Conservation (phyloP, 1,284 basidiomycete genomes). For the Trichosporon ovoides region DNA sequence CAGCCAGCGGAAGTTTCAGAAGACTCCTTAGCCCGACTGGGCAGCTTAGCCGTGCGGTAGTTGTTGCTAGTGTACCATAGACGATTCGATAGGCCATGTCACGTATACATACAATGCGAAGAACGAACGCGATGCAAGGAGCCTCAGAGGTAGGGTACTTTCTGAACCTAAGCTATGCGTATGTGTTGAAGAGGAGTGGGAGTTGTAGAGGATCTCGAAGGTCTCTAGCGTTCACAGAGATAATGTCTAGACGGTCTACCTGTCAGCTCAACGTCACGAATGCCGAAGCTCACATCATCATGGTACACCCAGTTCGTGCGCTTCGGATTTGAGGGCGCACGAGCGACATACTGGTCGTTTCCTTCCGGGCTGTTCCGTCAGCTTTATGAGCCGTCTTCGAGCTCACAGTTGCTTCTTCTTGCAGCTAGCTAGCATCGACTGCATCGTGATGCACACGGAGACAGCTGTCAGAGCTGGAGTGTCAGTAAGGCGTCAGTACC, state of each 20-base stretch:
- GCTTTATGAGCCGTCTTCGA: not conserved
- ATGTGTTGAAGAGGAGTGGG: no score
- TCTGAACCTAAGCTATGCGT: no score
- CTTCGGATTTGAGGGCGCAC: conserved; percentile 44
- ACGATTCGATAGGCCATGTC: not conserved
- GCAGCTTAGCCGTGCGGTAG: conserved; percentile 26
- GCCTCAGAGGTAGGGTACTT: no score
- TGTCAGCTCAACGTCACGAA: conserved; percentile 5
- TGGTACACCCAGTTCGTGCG: conserved; percentile 45
- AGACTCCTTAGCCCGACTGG: conserved; percentile 44
- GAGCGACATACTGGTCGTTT: conserved; percentile 44
- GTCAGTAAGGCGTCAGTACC: not conserved
- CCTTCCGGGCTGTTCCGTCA: conserved; percentile 38
- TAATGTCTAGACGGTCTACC: conserved; percentile 14
- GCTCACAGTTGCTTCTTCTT: conserved; percentile 45
- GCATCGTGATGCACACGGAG: conserved; percentile 49
- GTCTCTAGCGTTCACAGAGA: not conserved
- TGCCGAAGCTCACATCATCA: conserved; percentile 40
- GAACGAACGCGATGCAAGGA: no score
- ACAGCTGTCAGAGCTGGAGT: conserved; percentile 44
- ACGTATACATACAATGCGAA: conserved; percentile 1
- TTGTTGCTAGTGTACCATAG: conserved; percentile 11
- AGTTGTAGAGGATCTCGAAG: no score
- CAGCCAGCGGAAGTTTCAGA: conserved; percentile 43
- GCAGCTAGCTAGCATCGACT: conserved; percentile 50